Evolutionary conservation across 2,329 filamentous ascomycete species (phyloP), one percentile per base, ranked within the genome.

Genomic region (Cordyceps fumosorosea): DNA sequence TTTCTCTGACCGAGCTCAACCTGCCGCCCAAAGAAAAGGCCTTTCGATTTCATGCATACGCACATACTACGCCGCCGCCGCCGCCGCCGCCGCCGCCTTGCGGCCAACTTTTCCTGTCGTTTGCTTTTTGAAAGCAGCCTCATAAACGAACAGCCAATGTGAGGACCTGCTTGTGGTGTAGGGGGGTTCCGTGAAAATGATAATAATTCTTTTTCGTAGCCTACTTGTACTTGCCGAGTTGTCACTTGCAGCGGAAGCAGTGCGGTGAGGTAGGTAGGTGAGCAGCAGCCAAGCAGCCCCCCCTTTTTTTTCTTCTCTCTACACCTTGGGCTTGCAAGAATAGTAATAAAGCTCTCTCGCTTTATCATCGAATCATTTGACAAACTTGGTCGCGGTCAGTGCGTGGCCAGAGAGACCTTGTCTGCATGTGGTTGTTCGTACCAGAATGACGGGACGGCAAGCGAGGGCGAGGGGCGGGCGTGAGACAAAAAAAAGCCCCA

Each of bases 391-490:
- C 20, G 26, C n/a, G 29, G 40, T 20, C 51, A 37, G 29, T 55
- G 58, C 50, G 40, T 6, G 26, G 26, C 26, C 26, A 29, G 26
- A 29, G 26, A 29, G 26, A 29, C 26, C 26, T 29, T 29, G 26
- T 29, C 26, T 29, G 26, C 26, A 29, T 29, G 26, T 29, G 26
- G 26, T 54, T 32, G 26, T 37, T 54, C 26, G 26, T 60, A 60
- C 58, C 58, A 60, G 58, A 48, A 60, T 54, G 58, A 60, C 58
- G 58, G 58, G 51, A 60, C 58, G 20, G 55, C 26, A 42, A 34
- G 22, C 22, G 47, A 24, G n/a, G 37, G 48, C 32, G 18, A 55
- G 37, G 24, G 18, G 34, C 12, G 34, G 6, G 32, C 16, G 32
- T 16, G 34, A 26, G 18, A 40, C 37, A 45, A 29, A 3, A 37